Evolutionary conservation across 2,329 filamentous ascomycete genomes (phyloP).

Genomic region (Immersiporthe knoxdaviesiana): DNA sequence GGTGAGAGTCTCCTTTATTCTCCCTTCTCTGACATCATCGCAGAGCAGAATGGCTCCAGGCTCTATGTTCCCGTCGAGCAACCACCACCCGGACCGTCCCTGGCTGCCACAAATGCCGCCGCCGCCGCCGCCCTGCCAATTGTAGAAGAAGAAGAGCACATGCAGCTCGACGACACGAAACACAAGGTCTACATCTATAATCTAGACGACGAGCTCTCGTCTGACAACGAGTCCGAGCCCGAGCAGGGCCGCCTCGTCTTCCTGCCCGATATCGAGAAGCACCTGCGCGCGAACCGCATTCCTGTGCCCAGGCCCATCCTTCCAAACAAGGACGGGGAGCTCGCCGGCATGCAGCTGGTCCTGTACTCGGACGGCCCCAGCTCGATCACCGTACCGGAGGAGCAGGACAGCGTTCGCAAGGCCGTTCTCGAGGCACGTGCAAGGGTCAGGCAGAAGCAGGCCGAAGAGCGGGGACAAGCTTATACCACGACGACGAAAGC

Average conservation of each 20-base stretch:
- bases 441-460: constrained; percentile 65
- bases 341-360: constrained; percentile 73
- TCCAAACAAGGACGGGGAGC: constrained; percentile 56
- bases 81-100: constrained; percentile 35
- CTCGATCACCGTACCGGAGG: constrained; percentile 74
- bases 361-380: constrained; percentile 76
- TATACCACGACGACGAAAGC: not conserved
- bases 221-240: constrained; percentile 49
- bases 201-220: constrained; percentile 82
- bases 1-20: not conserved
- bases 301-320: constrained; percentile 56
- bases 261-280: constrained; percentile 83
- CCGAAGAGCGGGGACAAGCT: constrained; percentile 42
- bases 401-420: constrained; percentile 77
- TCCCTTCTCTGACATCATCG: constrained; percentile 26
- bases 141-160: constrained; percentile 74
- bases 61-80: constrained; percentile 69
- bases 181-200: constrained; percentile 90
- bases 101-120: constrained; percentile 14
- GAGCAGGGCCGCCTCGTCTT: constrained; percentile 70
- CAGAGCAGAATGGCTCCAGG: constrained; percentile 65
- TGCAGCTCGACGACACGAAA: constrained; percentile 86
- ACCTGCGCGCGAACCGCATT: constrained; percentile 72
- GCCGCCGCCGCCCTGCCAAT: constrained; percentile 23
- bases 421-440: constrained; percentile 81